Conservation (phyloP, 1,284 basidiomycete genomes). For the Agroathelia rolfsii region DNA sequence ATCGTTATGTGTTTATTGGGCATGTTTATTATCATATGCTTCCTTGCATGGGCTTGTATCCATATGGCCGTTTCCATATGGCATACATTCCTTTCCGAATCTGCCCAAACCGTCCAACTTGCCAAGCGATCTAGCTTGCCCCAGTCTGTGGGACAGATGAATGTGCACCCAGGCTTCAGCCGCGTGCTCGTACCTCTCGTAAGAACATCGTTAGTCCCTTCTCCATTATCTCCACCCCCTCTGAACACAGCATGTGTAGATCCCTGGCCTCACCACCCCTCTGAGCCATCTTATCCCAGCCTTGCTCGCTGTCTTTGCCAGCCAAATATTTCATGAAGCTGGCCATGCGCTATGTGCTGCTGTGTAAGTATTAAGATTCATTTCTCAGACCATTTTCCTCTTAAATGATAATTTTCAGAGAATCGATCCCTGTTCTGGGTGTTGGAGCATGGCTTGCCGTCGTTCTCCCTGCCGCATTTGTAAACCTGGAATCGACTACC, state of each 20-base stretch:
- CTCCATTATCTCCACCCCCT: no score
- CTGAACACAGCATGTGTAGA: no score
- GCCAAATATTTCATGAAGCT: constrained; percentile 58
- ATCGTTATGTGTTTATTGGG: constrained; percentile 36
- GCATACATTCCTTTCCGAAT: no score
- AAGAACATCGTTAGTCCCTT: no score
- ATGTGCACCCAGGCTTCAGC: no score
- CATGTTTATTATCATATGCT: constrained; percentile 31
- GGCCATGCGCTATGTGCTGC: constrained; percentile 64
- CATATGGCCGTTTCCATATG: no score
- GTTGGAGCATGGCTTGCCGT: constrained; percentile 48
- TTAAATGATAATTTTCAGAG: constrained; percentile 26
- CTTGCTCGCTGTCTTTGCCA: constrained; percentile 43
- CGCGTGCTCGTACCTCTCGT: no score
- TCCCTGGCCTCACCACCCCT: constrained; percentile 69
- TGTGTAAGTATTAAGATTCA: constrained; percentile 32
- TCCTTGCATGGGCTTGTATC: constrained; percentile 32
- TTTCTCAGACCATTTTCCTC: not conserved
- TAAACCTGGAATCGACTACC: constrained; percentile 37
- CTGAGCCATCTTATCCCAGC: constrained; percentile 52
- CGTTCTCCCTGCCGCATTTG: constrained; percentile 61
- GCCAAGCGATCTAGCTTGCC: no score
- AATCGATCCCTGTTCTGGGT: constrained; percentile 43
- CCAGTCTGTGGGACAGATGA: no score
- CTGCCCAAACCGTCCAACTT: no score